These are phyloP conservation scores for Ustilago nuda DNA, from an alignment of 1,284 basidiomycete genomes.

Conservation along the genomic window DNA sequence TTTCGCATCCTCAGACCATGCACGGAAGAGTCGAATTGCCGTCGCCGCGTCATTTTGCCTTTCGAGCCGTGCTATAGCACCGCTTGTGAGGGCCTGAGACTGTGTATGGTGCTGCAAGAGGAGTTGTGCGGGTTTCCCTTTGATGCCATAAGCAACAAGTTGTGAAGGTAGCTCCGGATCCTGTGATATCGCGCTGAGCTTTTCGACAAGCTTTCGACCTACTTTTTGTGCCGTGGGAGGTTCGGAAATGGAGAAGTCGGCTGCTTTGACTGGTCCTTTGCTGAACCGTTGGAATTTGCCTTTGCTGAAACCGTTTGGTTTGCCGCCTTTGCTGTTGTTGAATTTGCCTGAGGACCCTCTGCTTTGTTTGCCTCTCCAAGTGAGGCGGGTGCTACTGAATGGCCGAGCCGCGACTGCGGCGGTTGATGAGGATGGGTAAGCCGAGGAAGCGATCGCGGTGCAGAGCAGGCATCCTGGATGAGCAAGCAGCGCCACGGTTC, in stretches of 20 bases:
- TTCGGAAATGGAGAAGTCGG: constrained; percentile 25
- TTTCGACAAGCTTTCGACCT: constrained; percentile 23
- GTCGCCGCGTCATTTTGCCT: constrained; percentile 5
- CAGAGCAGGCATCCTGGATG: constrained; percentile 12
- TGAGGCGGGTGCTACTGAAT: constrained; percentile 10
- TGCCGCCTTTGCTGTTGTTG: constrained; percentile 1
- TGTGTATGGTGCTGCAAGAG: constrained; percentile 8
- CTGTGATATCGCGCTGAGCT: constrained; percentile 11
- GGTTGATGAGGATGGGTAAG: constrained; percentile 7
- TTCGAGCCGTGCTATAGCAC: not conserved
- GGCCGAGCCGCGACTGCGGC: not conserved
- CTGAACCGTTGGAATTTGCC: constrained; percentile 10
- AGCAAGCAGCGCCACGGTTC: not conserved
- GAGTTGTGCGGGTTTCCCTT: constrained; percentile 19
- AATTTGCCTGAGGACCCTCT: constrained; percentile 7
- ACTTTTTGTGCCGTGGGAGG: constrained; percentile 35
- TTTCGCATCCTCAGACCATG: constrained; percentile 26
- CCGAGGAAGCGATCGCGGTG: not conserved
- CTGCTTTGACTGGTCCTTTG: constrained; percentile 4
- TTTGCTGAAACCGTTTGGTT: constrained; percentile 10
- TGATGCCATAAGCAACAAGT: constrained; percentile 41
- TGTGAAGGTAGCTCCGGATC: constrained; percentile 25
- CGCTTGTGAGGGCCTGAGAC: not conserved
- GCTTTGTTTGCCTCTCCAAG: constrained; percentile 11
- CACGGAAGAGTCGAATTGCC: constrained; percentile 23